These are phyloP conservation scores for Yamadazyma diospyri DNA, from an alignment of 1,139 yeast genomes.

Conservation along the genomic window DNA sequence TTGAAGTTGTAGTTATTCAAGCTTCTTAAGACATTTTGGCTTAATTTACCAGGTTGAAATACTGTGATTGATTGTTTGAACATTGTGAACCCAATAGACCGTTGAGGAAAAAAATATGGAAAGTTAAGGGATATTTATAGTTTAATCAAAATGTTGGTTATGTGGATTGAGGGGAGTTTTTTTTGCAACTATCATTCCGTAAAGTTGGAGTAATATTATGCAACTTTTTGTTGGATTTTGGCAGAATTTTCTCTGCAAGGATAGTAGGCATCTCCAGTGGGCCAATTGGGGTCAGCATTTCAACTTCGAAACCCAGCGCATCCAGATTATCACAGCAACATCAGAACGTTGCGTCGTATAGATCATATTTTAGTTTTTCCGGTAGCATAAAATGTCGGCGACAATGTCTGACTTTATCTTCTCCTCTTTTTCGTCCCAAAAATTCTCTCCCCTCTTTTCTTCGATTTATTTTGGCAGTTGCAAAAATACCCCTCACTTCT, in stretches of 20 bases:
- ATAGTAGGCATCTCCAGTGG: no score
- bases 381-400: no score
- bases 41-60: constrained; percentile 14
- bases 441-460: no score
- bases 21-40: constrained; percentile 10
- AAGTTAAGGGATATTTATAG: neutral
- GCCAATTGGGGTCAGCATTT: no score
- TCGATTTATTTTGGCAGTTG: no score
- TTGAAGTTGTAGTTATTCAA: constrained; percentile 14
- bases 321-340: no score
- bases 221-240: no score
- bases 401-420: neutral
- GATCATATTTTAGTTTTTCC: no score
- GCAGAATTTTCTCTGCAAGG: no score
- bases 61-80: constrained; percentile 16
- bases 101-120: neutral
- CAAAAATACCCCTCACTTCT: constrained; percentile 1
- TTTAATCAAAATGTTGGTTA: neutral
- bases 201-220: no score
- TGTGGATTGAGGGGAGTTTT: constrained; percentile 1
- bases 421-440: constrained; percentile 1
- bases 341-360: no score
- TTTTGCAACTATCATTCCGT: neutral
- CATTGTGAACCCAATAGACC: constrained; percentile 11
- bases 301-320: no score